A percentile compares a stretch with the other conserved stretches of the same genome.
phyloP scores from a whole-genome alignment of 2,329 filamentous ascomycete species.

The Beauveria sp. region DNA sequence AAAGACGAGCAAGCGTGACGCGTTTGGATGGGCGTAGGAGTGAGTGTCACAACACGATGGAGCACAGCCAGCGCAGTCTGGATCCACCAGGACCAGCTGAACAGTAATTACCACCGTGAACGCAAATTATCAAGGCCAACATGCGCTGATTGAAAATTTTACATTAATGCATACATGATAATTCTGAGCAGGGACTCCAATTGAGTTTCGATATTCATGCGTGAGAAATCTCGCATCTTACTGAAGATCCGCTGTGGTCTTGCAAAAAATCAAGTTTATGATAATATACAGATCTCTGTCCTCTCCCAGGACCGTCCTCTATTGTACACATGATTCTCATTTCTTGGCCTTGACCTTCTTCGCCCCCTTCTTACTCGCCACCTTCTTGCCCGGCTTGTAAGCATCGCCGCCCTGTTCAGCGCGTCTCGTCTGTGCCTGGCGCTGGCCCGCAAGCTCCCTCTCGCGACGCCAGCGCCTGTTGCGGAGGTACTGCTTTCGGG shows the following conservation, averaged over 20 bases:
- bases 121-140: background rate
- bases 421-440: constrained; percentile 29
- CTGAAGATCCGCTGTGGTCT: background rate
- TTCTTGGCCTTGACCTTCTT: constrained; percentile 29
- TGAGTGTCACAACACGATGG: background rate
- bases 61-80: background rate
- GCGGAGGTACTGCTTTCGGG: constrained; percentile 42
- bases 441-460: constrained; percentile 33
- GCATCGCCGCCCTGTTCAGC: constrained; percentile 21
- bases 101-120: background rate
- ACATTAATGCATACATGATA: too few species aligned
- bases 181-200: too few species aligned
- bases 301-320: background rate
- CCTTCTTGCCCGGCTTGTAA: constrained; percentile 23
- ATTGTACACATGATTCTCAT: background rate
- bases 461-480: constrained; percentile 35
- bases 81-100: background rate
- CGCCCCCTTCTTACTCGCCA: constrained; percentile 25
- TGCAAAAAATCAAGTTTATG: background rate
- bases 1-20: background rate
- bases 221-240: background rate
- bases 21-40: background rate
- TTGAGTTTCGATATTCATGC: background rate
- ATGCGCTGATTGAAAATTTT: too few species aligned
- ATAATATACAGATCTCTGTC: constrained; percentile 4